Conservation (phyloP, 2,329 filamentous ascomycete genomes). For the Periglandula ipomoeae region DNA sequence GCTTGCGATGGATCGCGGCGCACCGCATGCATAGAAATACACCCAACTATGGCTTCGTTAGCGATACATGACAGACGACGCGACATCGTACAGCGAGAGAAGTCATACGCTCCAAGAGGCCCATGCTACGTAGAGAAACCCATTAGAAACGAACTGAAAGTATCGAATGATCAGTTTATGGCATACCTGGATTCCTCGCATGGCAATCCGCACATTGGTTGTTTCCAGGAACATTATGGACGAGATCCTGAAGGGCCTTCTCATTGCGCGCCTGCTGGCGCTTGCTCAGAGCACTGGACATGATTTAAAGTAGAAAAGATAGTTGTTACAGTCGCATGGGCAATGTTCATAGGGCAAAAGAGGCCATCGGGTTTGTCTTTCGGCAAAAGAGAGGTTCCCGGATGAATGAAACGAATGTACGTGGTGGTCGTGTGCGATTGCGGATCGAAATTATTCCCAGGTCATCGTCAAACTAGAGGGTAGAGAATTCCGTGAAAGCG, state of each 20-base stretch:
- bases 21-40: slow-evolving; percentile 98
- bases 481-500: not conserved
- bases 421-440: slow-evolving; percentile 1
- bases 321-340: not conserved
- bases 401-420: not conserved
- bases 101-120: slow-evolving; percentile 80
- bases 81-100: not conserved
- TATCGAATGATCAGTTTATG: not conserved
- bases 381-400: too few species aligned
- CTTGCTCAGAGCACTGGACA: slow-evolving; percentile 77
- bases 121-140: slow-evolving; percentile 54
- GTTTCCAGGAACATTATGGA: slow-evolving; percentile 77
- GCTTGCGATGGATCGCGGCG: slow-evolving; percentile 86
- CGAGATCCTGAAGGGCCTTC: slow-evolving; percentile 78
- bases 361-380: not conserved
- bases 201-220: slow-evolving; percentile 90
- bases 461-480: not conserved
- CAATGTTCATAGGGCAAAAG: not conserved
- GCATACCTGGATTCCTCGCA: slow-evolving; percentile 80
- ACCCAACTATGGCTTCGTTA: slow-evolving; percentile 55
- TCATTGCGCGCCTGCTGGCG: slow-evolving; percentile 98
- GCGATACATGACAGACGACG: not conserved
- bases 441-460: not conserved
- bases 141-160: slow-evolving; percentile 16
- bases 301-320: slow-evolving; percentile 23